Percentiles rank a stretch among this genome's conserved stretches.
Conservation (phyloP, 1,284 basidiomycete species). For the Naganishia cerealis region DNA sequence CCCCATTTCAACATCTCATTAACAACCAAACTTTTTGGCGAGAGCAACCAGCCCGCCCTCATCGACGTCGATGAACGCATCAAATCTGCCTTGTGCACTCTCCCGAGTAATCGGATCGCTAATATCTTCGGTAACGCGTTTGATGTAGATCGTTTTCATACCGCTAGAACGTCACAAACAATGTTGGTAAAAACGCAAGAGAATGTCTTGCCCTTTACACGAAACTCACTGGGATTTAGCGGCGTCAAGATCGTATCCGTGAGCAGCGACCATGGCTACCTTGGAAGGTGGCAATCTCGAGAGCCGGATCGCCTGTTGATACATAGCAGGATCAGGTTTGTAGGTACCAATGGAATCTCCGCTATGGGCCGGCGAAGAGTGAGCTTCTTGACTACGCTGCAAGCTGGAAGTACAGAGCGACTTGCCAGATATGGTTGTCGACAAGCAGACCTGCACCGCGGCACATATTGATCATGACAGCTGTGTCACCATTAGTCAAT, state of each 20-base stretch:
- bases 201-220: background rate
- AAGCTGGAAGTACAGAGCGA: background rate
- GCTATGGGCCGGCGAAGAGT: background rate
- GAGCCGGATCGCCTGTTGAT: slow-evolving; percentile 39
- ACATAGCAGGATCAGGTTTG: slow-evolving; percentile 47
- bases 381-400: background rate
- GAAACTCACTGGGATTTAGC: slow-evolving; percentile 42
- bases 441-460: slow-evolving; percentile 36
- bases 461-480: slow-evolving; percentile 42
- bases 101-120: slow-evolving; percentile 31
- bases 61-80: slow-evolving; percentile 37
- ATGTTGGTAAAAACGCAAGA: background rate
- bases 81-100: slow-evolving; percentile 35
- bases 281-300: slow-evolving; percentile 40
- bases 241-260: slow-evolving; percentile 46
- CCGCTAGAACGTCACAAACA: slow-evolving; percentile 34
- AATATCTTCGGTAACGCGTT: slow-evolving; percentile 45
- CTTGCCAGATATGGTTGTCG: slow-evolving; percentile 37
- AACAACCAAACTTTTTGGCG: slow-evolving; percentile 30
- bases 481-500: slow-evolving; percentile 41
- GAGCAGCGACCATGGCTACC: slow-evolving; percentile 47
- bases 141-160: slow-evolving; percentile 48
- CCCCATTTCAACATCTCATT: background rate
- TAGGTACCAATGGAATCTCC: slow-evolving; percentile 40
- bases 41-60: slow-evolving; percentile 40